Evolutionary conservation across 192 early-diverging fungal genomes (phyloP).

Genomic region (Mortierella claussenii): DNA sequence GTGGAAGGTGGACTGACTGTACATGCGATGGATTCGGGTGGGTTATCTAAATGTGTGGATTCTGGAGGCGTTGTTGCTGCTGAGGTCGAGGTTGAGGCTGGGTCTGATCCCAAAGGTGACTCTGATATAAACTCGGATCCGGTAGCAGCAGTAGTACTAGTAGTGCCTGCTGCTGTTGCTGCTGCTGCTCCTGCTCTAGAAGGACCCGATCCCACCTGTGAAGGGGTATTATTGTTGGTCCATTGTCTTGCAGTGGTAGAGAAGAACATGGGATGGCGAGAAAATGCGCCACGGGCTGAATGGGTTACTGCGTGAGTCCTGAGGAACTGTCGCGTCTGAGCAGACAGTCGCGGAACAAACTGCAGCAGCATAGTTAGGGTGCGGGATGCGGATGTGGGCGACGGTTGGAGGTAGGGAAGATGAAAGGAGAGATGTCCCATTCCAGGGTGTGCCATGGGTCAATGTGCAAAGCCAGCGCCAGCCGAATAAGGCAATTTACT

Average conservation of each 20-base stretch:
- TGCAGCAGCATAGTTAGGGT: slow-evolving; percentile 10
- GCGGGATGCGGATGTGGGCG: neutral
- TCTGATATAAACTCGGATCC: too few species aligned
- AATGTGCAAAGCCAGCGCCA: too few species aligned
- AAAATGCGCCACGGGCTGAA: too few species aligned
- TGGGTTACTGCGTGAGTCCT: too few species aligned
- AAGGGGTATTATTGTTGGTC: neutral
- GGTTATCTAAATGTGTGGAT: slow-evolving; percentile 24
- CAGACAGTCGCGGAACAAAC: slow-evolving; percentile 4
- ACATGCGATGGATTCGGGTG: slow-evolving; percentile 26
- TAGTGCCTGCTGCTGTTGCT: neutral
- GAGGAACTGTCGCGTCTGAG: slow-evolving; percentile 1
- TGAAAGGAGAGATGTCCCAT: too few species aligned
- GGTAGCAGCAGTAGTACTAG: too few species aligned
- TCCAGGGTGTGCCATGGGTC: too few species aligned
- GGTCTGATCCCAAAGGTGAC: too few species aligned
- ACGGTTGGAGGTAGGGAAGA: too few species aligned
- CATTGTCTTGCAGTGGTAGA: slow-evolving; percentile 22
- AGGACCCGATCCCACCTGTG: neutral
- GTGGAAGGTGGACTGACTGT: slow-evolving; percentile 35
- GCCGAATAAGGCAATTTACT: too few species aligned
- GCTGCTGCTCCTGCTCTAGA: neutral
- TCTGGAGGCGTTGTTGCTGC: too few species aligned
- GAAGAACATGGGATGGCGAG: slow-evolving; percentile 30
- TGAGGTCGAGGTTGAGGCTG: slow-evolving; percentile 20